phyloP scores from a whole-genome alignment of 352 stramenopile species.

The Pythium rishiriense region DNA sequence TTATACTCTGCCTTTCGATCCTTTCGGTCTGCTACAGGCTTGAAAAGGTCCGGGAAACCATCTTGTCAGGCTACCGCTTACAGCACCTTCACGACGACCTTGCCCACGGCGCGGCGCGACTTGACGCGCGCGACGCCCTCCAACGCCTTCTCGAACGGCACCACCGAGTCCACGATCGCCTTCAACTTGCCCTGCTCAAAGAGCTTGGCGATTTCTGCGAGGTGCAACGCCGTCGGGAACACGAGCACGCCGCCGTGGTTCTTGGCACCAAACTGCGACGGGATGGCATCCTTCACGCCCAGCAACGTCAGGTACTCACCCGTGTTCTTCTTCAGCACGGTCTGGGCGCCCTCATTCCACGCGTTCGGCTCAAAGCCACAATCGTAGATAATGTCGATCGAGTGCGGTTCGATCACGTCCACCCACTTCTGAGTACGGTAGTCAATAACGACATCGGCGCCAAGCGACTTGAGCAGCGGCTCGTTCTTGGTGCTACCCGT shows the following conservation, averaged over 20 bases:
- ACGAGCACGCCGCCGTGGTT: conserved; percentile 19
- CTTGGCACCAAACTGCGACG: conserved; percentile 53
- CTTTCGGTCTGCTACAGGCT: too few species aligned
- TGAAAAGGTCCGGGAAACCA: too few species aligned
- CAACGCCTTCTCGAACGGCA: conserved; percentile 42
- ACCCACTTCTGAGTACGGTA: background rate
- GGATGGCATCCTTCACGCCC: conserved; percentile 35
- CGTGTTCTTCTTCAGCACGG: conserved; percentile 35
- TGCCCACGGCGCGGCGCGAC: conserved; percentile 36
- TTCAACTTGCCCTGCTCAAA: conserved; percentile 40
- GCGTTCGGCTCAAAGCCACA: background rate
- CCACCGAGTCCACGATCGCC: conserved; percentile 36
- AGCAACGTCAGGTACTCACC: conserved; percentile 40
- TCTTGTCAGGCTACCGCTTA: too few species aligned
- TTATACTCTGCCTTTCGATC: too few species aligned
- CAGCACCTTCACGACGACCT: conserved; percentile 19
- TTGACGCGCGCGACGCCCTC: conserved; percentile 49
- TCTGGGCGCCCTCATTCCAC: conserved; percentile 17
- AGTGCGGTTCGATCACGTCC: background rate
- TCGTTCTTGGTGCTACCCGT: conserved; percentile 38
- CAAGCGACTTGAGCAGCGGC: conserved; percentile 28
- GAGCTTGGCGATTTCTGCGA: conserved; percentile 38
- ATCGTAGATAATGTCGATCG: background rate
- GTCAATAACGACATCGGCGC: background rate
- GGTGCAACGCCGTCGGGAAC: conserved; percentile 24